Evolutionary conservation across 441 rosid genomes (phyloP).

Genomic region (Erodium texanum): DNA sequence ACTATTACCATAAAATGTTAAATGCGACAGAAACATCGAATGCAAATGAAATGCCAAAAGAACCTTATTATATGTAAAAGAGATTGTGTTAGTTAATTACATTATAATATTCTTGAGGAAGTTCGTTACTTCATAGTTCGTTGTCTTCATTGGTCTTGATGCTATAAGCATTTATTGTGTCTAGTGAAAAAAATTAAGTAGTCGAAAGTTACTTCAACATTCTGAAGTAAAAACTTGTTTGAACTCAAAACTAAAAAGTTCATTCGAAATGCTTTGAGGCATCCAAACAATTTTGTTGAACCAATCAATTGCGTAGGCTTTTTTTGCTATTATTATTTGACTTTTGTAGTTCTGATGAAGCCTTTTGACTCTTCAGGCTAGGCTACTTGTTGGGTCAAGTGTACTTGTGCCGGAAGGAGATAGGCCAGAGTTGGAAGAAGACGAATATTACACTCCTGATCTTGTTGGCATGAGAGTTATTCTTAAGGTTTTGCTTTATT

Average conservation of each 20-base stretch:
- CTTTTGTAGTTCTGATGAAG: constrained; percentile 9
- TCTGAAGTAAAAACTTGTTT: background rate
- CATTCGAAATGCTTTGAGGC: background rate
- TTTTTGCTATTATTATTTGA: background rate
- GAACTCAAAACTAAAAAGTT: too few species aligned
- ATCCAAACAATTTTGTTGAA: too few species aligned
- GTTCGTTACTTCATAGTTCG: too few species aligned
- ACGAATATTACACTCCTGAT: constrained; percentile 74
- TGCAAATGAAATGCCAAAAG: background rate
- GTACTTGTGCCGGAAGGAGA: constrained; percentile 67
- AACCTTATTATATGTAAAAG: too few species aligned
- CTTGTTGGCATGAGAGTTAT: constrained; percentile 78
- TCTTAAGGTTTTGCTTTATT: constrained; percentile 42
- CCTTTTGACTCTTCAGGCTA: constrained; percentile 43
- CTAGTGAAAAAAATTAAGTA: too few species aligned
- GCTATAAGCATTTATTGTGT: background rate
- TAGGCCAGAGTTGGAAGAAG: constrained; percentile 74
- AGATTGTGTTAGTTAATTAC: too few species aligned
- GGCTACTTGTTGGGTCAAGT: constrained; percentile 72
- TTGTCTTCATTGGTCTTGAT: background rate
- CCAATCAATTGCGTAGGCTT: too few species aligned
- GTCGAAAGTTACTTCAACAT: background rate
- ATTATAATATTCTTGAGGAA: background rate
- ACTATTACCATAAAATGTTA: too few species aligned
- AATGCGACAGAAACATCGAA: too few species aligned